Conservation (phyloP, 2,329 filamentous ascomycete species). For the Escovopsis sp. region DNA sequence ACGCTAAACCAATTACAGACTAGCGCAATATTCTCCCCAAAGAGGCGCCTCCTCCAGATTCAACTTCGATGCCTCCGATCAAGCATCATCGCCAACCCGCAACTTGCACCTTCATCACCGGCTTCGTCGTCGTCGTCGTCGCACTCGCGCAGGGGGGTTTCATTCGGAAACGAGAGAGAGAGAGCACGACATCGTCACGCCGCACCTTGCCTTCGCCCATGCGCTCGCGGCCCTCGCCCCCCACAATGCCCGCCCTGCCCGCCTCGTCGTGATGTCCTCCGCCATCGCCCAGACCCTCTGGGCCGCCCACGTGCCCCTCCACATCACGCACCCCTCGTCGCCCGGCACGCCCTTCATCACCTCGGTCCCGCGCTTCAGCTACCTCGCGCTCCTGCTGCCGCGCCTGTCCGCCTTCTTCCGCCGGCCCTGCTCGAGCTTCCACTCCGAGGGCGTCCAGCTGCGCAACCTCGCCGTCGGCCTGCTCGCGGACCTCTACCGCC, state of each 20-base stretch:
- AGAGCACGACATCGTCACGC: too few relatives aligned
- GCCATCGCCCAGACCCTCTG: constrained; percentile 35
- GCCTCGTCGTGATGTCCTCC: constrained; percentile 1
- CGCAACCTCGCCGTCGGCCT: constrained; percentile 39
- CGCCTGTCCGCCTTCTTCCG: constrained; percentile 39
- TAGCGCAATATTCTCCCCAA: too few relatives aligned
- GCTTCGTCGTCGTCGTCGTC: too few relatives aligned
- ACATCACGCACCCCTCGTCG: constrained; percentile 36
- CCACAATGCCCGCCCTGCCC: not conserved
- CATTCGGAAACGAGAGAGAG: too few relatives aligned
- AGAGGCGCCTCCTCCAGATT: too few relatives aligned
- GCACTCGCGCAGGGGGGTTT: too few relatives aligned
- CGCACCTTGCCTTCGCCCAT: too few relatives aligned
- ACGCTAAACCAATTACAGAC: too few relatives aligned
- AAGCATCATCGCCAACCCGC: not conserved
- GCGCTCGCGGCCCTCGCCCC: too few relatives aligned
- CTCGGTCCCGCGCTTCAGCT: constrained; percentile 42
- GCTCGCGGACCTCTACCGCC: constrained; percentile 42
- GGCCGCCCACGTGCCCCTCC: constrained; percentile 37
- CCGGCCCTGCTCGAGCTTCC: constrained; percentile 41
- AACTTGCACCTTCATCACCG: too few relatives aligned
- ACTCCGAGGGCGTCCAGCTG: constrained; percentile 39
- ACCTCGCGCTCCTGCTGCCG: constrained; percentile 42
- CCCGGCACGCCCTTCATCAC: constrained; percentile 36
- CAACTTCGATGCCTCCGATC: not conserved